Evolutionary conservation across 257 asterid genomes (phyloP).

Genomic region (Apocynum venetum): DNA sequence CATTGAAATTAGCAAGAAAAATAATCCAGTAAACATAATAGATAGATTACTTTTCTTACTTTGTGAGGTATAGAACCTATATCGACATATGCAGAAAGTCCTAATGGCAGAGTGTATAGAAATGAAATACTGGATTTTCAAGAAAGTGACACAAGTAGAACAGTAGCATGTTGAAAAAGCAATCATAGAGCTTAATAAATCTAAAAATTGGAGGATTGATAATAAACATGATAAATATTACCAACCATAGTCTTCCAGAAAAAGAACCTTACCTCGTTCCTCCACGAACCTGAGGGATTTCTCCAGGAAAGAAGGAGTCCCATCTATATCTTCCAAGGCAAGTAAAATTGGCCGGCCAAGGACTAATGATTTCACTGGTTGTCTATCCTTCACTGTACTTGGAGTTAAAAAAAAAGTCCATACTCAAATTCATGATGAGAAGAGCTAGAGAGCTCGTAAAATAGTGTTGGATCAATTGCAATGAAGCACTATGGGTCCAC

Average conservation of each 20-base stretch:
- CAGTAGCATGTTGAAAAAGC: not conserved
- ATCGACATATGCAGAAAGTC: not conserved
- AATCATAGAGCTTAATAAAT: not conserved
- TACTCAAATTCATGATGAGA: slow-evolving; percentile 12
- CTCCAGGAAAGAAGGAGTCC: slow-evolving; percentile 95
- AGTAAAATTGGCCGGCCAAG: slow-evolving; percentile 92
- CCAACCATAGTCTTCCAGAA: slow-evolving; percentile 2
- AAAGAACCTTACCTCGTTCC: slow-evolving; percentile 63
- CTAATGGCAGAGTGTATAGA: not conserved
- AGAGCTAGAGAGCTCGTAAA: not conserved
- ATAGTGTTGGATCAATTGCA: not conserved
- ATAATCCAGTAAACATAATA: slow-evolving; percentile 8
- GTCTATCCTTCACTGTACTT: slow-evolving; percentile 68
- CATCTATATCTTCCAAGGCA: slow-evolving; percentile 96
- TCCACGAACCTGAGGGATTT: slow-evolving; percentile 92
- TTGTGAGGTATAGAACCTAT: not conserved
- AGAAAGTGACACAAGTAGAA: not conserved
- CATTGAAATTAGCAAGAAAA: slow-evolving; percentile 24
- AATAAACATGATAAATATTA: slow-evolving; percentile 2
- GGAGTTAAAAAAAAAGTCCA: not conserved
- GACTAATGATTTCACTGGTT: slow-evolving; percentile 65
- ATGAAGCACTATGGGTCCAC: not conserved
- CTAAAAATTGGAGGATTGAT: not conserved
- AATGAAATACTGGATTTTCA: slow-evolving; percentile 9
- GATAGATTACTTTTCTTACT: not conserved